phyloP scores from a whole-genome alignment of 345 rosid genomes.

The Euphorbia peplus region DNA sequence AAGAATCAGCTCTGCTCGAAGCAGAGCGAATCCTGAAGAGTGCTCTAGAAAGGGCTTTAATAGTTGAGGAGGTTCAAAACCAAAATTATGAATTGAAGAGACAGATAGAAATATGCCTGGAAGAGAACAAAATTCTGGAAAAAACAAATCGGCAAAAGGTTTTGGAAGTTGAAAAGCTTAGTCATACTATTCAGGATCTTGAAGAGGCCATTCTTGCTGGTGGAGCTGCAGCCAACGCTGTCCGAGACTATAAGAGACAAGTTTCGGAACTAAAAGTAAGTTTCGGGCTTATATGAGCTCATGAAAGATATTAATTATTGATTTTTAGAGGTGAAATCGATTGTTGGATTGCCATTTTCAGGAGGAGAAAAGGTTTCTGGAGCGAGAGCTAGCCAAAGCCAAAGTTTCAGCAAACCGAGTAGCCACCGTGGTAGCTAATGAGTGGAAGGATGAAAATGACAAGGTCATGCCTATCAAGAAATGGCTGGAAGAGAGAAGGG shows the following conservation, averaged over 20 bases:
- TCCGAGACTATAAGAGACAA: conserved; percentile 67
- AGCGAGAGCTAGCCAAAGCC: conserved; percentile 88
- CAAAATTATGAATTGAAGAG: conserved; percentile 78
- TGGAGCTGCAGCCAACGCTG: conserved; percentile 78
- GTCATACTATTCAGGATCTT: conserved; percentile 69
- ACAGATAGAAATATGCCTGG: conserved; percentile 92
- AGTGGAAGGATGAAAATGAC: conserved; percentile 93
- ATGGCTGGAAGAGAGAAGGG: conserved; percentile 87
- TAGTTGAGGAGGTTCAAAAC: conserved; percentile 93
- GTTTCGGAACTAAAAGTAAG: conserved; percentile 72
- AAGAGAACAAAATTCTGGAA: conserved; percentile 88
- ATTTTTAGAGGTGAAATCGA: too few relatives aligned
- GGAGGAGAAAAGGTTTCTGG: conserved; percentile 91
- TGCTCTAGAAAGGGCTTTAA: conserved; percentile 88
- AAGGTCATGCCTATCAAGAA: conserved; percentile 88
- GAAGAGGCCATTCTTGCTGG: conserved; percentile 85
- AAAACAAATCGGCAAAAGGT: conserved; percentile 92
- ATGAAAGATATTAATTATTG: too few relatives aligned
- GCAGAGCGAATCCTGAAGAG: conserved; percentile 80
- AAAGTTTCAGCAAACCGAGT: conserved; percentile 79
- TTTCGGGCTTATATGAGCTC: conserved; percentile 1
- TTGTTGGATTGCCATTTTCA: conserved; percentile 18
- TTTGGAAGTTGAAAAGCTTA: conserved; percentile 79
- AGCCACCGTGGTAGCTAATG: conserved; percentile 84
- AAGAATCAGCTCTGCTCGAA: conserved; percentile 79